Evolutionary conservation across 2,329 filamentous ascomycete species (phyloP), one percentile per base, ranked within the genome.

Genomic region (Chaetothyriales sp.): DNA sequence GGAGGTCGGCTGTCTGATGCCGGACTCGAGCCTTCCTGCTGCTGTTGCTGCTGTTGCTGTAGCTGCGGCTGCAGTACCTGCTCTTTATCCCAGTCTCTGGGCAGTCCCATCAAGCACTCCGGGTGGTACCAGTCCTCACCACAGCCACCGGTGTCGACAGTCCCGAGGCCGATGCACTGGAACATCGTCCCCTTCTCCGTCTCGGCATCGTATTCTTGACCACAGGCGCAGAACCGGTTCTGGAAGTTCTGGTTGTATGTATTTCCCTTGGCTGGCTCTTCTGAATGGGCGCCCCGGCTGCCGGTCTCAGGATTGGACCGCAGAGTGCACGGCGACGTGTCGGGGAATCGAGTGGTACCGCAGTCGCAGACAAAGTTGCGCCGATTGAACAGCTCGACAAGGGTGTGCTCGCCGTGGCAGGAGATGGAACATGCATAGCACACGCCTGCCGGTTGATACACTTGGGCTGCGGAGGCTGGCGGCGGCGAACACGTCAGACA

Each of bases 71-170:
- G 32, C 15, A 12, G 10, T 15, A 12, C 10, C 28, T 9, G 28
- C 28, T 32, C 74, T 62, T 83, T 80, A 56, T 74, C 80, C 80
- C 84, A 89, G 53, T 80, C 76, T 9, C 86, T 78, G 0, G 83
- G 80, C 59, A 93, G 70, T 5, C 89, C 89, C 47, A 95, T 79
- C 6, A 96, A 71, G 63, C 90, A 96, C 55, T 92, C 88, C 0
- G 90, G 87, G 69, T 96, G 90, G 76, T 87, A 96, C 90, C 90
- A 96, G 63, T 96, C 90, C 69, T 96, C 90, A 10, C 90, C 90
- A 67, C 90, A 96, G 3, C 89, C 90, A 15, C 89, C 89, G 1
- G 83, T 81, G 58, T 90, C 84, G 10, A 78, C 74, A 0, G 80
- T 83, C 0, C 87, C 88, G 0, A 96, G 71, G 0, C 90, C 90